These are phyloP conservation scores for Plasmodium gaboni DNA, from an alignment of 169 alveolate genomes.

Conservation along the genomic window DNA sequence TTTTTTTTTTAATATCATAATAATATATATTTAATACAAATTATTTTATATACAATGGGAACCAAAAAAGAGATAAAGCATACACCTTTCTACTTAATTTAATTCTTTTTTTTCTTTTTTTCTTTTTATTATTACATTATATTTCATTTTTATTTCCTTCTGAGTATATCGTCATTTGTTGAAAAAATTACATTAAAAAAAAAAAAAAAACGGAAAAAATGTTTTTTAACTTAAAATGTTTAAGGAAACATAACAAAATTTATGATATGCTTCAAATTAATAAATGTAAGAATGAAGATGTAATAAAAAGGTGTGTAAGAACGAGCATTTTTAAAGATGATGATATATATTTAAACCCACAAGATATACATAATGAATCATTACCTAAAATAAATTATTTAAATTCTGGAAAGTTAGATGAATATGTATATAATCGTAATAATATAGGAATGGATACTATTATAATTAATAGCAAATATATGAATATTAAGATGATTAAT, in stretches of 20 bases:
- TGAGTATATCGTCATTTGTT: too few species aligned
- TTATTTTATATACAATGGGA: too few species aligned
- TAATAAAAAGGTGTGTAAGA: conserved; percentile 10
- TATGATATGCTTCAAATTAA: neutral
- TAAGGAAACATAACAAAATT: conserved; percentile 3
- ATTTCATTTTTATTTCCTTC: too few species aligned
- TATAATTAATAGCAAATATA: conserved; percentile 38
- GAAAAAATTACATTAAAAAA: neutral
- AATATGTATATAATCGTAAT: conserved; percentile 30
- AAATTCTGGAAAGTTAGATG: conserved; percentile 23
- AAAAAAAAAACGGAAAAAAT: neutral
- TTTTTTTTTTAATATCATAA: too few species aligned
- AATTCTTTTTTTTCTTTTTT: too few species aligned
- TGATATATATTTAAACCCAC: conserved; percentile 61
- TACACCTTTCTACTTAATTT: too few species aligned
- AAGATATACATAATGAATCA: conserved; percentile 58
- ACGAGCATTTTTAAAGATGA: conserved; percentile 70
- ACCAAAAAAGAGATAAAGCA: too few species aligned
- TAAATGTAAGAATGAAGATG: too few species aligned
- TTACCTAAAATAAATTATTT: conserved; percentile 50
- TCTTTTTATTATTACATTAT: too few species aligned
- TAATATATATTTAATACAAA: too few species aligned
- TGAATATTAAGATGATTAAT: conserved; percentile 71
- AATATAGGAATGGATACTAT: conserved; percentile 66
- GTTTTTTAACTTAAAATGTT: neutral